Percentiles rank a stretch among this genome's conserved stretches.
phyloP scores from a whole-genome alignment of 306 rosid genomes.

The Trichosanthes cucumerina region DNA sequence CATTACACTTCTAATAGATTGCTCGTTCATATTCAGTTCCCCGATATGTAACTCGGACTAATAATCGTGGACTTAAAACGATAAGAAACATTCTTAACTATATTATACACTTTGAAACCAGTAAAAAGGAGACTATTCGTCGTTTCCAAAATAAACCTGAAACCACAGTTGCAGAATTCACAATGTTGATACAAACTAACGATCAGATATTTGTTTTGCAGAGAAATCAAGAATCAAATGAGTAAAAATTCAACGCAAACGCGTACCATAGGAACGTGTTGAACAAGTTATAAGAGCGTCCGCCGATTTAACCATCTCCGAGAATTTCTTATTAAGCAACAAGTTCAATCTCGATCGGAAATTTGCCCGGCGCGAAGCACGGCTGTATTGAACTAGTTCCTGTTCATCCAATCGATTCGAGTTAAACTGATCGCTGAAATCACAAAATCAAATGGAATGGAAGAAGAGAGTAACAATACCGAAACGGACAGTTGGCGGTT shows the following conservation, averaged over 20 bases:
- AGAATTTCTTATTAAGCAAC: not conserved
- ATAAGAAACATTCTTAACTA: not conserved
- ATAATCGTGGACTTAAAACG: not conserved
- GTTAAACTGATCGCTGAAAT: not conserved
- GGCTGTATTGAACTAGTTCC: not conserved
- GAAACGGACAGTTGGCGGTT: not conserved
- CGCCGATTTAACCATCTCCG: not conserved
- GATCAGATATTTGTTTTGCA: not conserved
- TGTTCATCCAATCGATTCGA: not conserved
- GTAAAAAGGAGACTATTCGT: not conserved
- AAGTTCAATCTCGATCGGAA: not conserved
- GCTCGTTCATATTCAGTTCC: not conserved
- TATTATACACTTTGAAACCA: not conserved
- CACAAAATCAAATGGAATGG: not conserved
- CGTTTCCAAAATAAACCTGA: not conserved
- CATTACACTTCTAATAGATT: not conserved
- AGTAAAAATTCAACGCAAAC: not conserved
- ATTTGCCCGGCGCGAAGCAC: not conserved
- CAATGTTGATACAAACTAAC: not conserved
- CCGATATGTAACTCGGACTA: not conserved
- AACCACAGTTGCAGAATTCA: not conserved
- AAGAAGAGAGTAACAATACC: not conserved
- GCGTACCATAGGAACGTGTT: not conserved
- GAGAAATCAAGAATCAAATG: not conserved
- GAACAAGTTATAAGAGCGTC: not conserved